Percentiles rank a stretch among this genome's conserved stretches.
phyloP scores from a whole-genome alignment of 2,329 filamentous ascomycete species.

The Cryphonectria parasitica region DNA sequence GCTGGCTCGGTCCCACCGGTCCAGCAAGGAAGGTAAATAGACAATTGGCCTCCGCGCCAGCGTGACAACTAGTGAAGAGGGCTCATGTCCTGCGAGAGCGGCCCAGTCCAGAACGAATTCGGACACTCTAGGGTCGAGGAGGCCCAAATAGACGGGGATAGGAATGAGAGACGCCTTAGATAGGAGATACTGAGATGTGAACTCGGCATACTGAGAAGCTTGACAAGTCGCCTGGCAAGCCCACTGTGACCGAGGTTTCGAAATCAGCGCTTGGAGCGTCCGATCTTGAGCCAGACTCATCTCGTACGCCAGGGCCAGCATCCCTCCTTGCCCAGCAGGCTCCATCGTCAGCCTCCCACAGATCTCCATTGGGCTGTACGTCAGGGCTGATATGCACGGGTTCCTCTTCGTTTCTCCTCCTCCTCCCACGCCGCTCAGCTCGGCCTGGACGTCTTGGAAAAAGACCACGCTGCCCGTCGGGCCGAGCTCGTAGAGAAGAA shows the following conservation, averaged over 20 bases:
- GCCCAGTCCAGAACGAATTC: slow-evolving; percentile 35
- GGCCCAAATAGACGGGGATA: neutral
- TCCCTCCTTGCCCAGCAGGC: slow-evolving; percentile 28
- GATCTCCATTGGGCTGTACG: slow-evolving; percentile 33
- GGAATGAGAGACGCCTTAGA: neutral
- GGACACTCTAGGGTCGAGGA: slow-evolving; percentile 37
- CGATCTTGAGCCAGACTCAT: slow-evolving; percentile 36
- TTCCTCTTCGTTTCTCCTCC: slow-evolving; percentile 18
- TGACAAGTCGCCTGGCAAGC: slow-evolving; percentile 22
- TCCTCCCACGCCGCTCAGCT: slow-evolving; percentile 32
- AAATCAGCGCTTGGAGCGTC: slow-evolving; percentile 32
- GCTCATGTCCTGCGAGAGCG: slow-evolving; percentile 3
- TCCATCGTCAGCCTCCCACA: slow-evolving; percentile 35
- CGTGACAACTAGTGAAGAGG: neutral
- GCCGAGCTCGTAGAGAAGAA: slow-evolving; percentile 75
- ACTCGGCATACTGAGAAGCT: slow-evolving; percentile 34
- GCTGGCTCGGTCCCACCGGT: slow-evolving; percentile 42
- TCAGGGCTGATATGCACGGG: slow-evolving; percentile 32
- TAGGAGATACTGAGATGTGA: slow-evolving; percentile 32
- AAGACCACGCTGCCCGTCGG: slow-evolving; percentile 65
- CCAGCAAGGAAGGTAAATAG: slow-evolving; percentile 47
- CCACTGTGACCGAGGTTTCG: slow-evolving; percentile 31
- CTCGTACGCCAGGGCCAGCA: slow-evolving; percentile 40
- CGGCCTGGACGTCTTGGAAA: slow-evolving; percentile 62
- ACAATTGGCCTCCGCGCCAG: slow-evolving; percentile 38